Evolutionary conservation across 2,329 filamentous ascomycete species (phyloP).

Genomic region (Alternaria triticimaculans): DNA sequence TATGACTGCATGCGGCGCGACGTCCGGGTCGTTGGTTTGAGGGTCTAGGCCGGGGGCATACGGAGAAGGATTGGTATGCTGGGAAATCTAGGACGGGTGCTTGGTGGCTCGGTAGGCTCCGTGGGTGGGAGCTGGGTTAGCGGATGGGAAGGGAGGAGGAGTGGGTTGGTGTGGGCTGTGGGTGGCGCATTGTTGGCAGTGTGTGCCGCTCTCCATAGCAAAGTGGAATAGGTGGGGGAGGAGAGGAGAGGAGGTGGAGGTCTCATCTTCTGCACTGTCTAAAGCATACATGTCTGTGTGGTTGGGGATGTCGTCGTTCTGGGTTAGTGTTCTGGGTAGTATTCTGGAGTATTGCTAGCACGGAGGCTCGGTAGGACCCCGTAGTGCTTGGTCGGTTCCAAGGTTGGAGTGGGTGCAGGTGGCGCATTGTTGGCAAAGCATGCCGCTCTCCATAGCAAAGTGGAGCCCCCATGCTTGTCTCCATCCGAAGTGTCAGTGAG

Average conservation of each 20-base stretch:
- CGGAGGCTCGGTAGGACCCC: constrained; percentile 5
- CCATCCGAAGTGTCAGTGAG: not conserved
- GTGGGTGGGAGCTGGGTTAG: not conserved
- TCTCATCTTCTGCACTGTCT: not conserved
- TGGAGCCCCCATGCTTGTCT: constrained; percentile 7
- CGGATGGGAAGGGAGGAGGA: not conserved
- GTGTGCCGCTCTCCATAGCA: constrained; percentile 11
- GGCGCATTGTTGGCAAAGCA: constrained; percentile 11
- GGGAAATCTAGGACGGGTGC: not conserved
- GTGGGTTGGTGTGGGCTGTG: constrained; percentile 1
- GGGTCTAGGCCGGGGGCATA: not conserved
- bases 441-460: constrained; percentile 15
- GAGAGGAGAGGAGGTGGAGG: not conserved
- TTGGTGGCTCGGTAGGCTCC: not conserved
- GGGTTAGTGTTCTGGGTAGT: constrained; percentile 1
- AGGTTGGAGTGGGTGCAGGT: constrained; percentile 11
- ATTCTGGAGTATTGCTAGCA: not conserved
- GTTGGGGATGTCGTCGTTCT: not conserved
- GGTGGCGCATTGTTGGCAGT: constrained; percentile 11
- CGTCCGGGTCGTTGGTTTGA: not conserved
- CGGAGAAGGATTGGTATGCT: not conserved
- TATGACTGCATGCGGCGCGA: not conserved
- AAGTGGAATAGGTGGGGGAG: not conserved
- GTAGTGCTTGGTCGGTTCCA: constrained; percentile 3
- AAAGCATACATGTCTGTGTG: not conserved